These are phyloP conservation scores for Saccharomycopsis synnaedendra DNA, from an alignment of 805 yeast genomes.

Conservation along the genomic window DNA sequence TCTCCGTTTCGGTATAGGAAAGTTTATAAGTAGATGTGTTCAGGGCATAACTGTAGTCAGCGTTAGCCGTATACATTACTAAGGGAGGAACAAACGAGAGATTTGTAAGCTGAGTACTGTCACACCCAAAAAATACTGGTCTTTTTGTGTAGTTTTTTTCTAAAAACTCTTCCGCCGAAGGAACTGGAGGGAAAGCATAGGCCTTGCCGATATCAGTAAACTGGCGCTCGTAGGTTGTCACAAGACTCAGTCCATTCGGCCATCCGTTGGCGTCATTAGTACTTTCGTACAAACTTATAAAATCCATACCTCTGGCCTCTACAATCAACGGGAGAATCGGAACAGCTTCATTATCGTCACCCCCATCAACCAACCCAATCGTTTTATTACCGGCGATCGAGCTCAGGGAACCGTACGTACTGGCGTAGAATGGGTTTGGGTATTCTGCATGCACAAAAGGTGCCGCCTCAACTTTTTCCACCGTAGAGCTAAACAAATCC, in stretches of 20 bases:
- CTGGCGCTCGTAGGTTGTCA: slow-evolving; percentile 31
- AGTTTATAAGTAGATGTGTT: slow-evolving; percentile 67
- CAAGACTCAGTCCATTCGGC: slow-evolving; percentile 36
- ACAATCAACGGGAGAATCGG: slow-evolving; percentile 46
- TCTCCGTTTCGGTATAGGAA: slow-evolving; percentile 45
- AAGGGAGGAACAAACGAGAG: slow-evolving; percentile 60
- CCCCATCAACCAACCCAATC: slow-evolving; percentile 44
- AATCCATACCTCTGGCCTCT: slow-evolving; percentile 39
- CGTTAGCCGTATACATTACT: slow-evolving; percentile 63
- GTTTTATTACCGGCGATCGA: neutral
- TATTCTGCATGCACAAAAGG: slow-evolving; percentile 44
- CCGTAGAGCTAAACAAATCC: slow-evolving; percentile 68
- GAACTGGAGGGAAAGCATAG: slow-evolving; percentile 57
- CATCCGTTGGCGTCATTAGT: slow-evolving; percentile 32
- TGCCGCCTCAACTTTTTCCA: slow-evolving; percentile 59
- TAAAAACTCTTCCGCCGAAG: slow-evolving; percentile 58
- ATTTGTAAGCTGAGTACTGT: slow-evolving; percentile 39
- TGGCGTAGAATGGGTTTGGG: slow-evolving; percentile 55
- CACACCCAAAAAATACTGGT: slow-evolving; percentile 81
- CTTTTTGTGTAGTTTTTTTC: slow-evolving; percentile 48
- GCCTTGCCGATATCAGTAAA: slow-evolving; percentile 36
- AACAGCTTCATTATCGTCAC: slow-evolving; percentile 46
- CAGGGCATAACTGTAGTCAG: slow-evolving; percentile 50
- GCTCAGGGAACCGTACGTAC: slow-evolving; percentile 33
- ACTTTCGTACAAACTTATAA: slow-evolving; percentile 41